A percentile compares a stretch with the other conserved stretches of the same genome.
Conservation (phyloP, 345 rosid species). For the Excoecaria agallocha region DNA sequence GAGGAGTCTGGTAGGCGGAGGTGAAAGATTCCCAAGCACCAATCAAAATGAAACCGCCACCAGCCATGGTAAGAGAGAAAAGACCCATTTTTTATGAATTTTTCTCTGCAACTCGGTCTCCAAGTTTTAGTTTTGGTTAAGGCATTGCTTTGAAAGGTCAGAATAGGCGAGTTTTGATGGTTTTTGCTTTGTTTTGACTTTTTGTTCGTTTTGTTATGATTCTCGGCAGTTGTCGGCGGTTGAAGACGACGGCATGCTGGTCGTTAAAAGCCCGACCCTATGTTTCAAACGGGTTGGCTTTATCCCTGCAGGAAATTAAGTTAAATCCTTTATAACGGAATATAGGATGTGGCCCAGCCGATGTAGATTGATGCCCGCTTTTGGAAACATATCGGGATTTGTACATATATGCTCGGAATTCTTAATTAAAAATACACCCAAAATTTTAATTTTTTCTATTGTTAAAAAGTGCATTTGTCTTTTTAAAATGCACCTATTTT, state of each 20-base stretch:
- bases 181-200: no score
- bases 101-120: not conserved
- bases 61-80: constrained; percentile 10
- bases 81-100: constrained; percentile 15
- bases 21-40: constrained; percentile 17
- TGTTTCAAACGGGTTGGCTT: not conserved
- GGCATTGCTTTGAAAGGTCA: no score
- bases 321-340: not conserved
- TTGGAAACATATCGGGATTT: no score
- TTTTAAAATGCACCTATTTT: no score
- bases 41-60: constrained; percentile 14
- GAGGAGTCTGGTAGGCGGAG: not conserved
- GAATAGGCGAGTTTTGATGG: no score
- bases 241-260: not conserved
- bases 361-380: not conserved
- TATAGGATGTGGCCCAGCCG: not conserved
- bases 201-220: not conserved
- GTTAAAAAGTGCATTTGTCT: no score
- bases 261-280: constrained; percentile 1
- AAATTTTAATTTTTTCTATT: no score
- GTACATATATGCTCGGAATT: no score
- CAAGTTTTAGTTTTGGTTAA: not conserved
- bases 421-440: no score
- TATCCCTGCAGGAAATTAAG: not conserved
- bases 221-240: not conserved